Evolutionary conservation across 257 asterid species (phyloP).

Genomic region (Solanum etuberosum): DNA sequence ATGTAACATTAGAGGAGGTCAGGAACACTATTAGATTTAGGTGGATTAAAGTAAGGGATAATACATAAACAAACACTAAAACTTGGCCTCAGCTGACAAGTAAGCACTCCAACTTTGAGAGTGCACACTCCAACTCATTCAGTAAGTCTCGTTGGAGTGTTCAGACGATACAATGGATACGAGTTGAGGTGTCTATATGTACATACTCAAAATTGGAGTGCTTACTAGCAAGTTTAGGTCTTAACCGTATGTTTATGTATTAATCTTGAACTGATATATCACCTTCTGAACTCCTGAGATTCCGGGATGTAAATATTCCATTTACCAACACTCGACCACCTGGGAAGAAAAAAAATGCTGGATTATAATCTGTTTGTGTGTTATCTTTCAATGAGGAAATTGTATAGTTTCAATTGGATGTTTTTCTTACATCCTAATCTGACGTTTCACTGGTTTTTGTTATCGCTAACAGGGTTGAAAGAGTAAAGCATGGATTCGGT

Average conservation of each 20-base stretch:
- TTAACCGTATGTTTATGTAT: not conserved
- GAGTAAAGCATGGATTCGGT: constrained; percentile 80
- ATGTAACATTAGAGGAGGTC: not conserved
- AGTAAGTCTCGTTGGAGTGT: not conserved
- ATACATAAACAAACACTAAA: not conserved
- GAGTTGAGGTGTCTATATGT: not conserved
- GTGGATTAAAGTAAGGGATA: not conserved
- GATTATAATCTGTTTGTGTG: not conserved
- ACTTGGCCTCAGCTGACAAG: not conserved
- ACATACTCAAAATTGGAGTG: not conserved
- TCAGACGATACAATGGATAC: not conserved
- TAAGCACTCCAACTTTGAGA: not conserved
- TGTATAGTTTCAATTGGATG: not conserved
- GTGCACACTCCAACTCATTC: not conserved
- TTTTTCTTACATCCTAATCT: not conserved
- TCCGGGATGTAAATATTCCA: not conserved
- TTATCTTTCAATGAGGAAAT: not conserved
- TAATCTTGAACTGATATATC: not conserved
- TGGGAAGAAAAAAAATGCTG: not conserved
- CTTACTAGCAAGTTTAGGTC: not conserved
- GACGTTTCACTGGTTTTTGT: not conserved
- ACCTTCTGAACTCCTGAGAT: not conserved
- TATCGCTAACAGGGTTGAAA: constrained; percentile 58
- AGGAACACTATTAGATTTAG: not conserved
- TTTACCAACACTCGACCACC: not conserved